phyloP scores from a whole-genome alignment of 1,284 basidiomycete genomes.

The Ceratobasidium sp. region DNA sequence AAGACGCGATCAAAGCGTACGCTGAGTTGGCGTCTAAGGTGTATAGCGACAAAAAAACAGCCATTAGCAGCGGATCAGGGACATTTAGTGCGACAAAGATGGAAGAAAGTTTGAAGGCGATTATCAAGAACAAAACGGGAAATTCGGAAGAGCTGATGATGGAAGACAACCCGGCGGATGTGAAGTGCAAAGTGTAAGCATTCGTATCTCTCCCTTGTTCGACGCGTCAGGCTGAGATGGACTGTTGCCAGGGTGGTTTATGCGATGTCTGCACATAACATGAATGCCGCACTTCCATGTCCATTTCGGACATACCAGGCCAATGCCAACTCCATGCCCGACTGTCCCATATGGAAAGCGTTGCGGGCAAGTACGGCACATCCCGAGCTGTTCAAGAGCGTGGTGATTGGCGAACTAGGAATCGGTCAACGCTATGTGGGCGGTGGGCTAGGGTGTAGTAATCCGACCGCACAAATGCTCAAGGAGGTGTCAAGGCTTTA shows the following conservation, averaged over 20 bases:
- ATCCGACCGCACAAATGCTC: constrained; percentile 25
- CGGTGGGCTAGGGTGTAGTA: constrained; percentile 28
- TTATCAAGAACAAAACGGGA: not conserved
- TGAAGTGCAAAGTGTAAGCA: not conserved
- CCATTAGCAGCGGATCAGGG: no score
- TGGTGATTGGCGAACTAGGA: not conserved
- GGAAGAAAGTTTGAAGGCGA: not conserved
- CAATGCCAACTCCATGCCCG: not conserved
- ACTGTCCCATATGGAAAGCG: constrained; percentile 19
- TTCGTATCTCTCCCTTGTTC: no score
- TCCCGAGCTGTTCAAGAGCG: constrained; percentile 24
- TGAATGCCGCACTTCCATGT: constrained; percentile 14
- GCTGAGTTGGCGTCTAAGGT: constrained; percentile 4
- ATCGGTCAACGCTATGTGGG: constrained; percentile 2
- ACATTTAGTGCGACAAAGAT: constrained; percentile 17
- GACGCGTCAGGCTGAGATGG: not conserved
- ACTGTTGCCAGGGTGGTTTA: not conserved
- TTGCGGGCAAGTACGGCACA: constrained; percentile 10
- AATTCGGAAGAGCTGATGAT: constrained; percentile 6
- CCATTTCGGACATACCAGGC: constrained; percentile 17
- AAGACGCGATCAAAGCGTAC: constrained; percentile 37
- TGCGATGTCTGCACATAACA: constrained; percentile 17
- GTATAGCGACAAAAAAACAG: constrained; percentile 3
- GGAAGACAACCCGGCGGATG: not conserved
- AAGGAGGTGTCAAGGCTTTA: constrained; percentile 8